Base-by-base conservation (phyloP, 257 asterid species). In the Nemophila menziesii region DNA sequence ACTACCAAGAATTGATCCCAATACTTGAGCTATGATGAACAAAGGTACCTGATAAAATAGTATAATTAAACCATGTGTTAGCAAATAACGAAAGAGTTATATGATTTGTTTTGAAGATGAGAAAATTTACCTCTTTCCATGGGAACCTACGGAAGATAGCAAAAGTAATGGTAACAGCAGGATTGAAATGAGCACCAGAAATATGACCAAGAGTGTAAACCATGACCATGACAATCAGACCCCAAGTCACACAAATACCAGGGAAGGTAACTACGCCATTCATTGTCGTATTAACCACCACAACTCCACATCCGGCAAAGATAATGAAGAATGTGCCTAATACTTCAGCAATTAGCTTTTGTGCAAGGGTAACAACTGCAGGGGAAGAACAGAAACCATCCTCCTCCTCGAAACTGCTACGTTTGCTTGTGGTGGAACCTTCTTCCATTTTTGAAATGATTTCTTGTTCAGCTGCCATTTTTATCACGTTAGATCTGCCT, bases 151-250 rank as follows among this genome's bases (percentile, higher is more conserved):
- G 50, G 13, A 68, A 71, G 11, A 73, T 8, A 52, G 82, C 81
- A 44, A 47, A 66, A 18, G 93, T 39, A 45, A 86, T 1, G 4
- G 92, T 77, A 26, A 86, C 93, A 0, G 94, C 92, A 0, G 94
- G 94, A 39, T 86, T 86, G 40, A 86, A 79, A 54, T 86, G 96
- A 7, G 90, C 96, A n/a, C 90, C 94, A 11, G 93, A 86, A 1
- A 86, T 68, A 17, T 86, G 96, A 1, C 92, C 93, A 4, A 86
- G 65, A 0, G 92, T 22, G 20, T 82, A 82, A 43, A 68, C 36
- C 93, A 86, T 74, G 14, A 73, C 86, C 93, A 63, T 64, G 6
- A 82, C 94, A 0, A 79, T 77, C 2, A 79, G 37, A 3, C 97
- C 94, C 94, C 97, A 86, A 3, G 86, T 75, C 11, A 70, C 61